These are phyloP conservation scores for Cystobasidiaceae sp. DNA, from an alignment of 1,284 basidiomycete genomes.

Conservation along the genomic window DNA sequence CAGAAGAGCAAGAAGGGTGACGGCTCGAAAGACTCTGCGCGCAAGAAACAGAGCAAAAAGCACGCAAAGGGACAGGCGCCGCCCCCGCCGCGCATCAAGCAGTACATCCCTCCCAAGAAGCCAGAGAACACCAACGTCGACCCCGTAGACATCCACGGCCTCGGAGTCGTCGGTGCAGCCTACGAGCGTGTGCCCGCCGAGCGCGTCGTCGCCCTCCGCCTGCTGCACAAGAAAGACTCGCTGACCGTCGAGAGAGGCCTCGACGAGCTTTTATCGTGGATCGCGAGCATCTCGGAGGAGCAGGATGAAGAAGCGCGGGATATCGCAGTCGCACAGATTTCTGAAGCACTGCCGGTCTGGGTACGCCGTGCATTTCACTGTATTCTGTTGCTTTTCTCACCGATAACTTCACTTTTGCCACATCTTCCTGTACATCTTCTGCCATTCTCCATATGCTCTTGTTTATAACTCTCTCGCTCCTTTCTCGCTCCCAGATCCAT, in stretches of 20 bases:
- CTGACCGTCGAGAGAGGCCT: constrained; percentile 80
- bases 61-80: constrained; percentile 31
- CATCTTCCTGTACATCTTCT: neutral
- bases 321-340: constrained; percentile 51
- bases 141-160: constrained; percentile 81
- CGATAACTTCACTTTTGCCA: neutral
- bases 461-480: neutral
- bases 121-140: constrained; percentile 78
- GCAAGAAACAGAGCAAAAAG: constrained; percentile 50
- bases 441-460: neutral
- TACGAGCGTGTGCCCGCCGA: constrained; percentile 62
- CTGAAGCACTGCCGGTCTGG: constrained; percentile 76
- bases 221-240: constrained; percentile 84
- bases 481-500: constrained; percentile 59
- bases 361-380: constrained; percentile 52
- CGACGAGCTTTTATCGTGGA: constrained; percentile 74
- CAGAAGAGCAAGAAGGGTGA: constrained; percentile 57
- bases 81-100: constrained; percentile 58
- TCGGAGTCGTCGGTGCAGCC: constrained; percentile 57
- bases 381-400: neutral
- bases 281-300: constrained; percentile 53
- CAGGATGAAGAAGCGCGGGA: constrained; percentile 35
- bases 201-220: constrained; percentile 72
- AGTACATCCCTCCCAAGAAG: constrained; percentile 78
- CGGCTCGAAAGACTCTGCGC: too few relatives aligned